A percentile compares a stretch with the other conserved stretches of the same genome.
These are phyloP conservation scores for Leucocoprinus birnbaumii DNA, from an alignment of 768 basidiomycete genomes.

Conservation along the genomic window DNA sequence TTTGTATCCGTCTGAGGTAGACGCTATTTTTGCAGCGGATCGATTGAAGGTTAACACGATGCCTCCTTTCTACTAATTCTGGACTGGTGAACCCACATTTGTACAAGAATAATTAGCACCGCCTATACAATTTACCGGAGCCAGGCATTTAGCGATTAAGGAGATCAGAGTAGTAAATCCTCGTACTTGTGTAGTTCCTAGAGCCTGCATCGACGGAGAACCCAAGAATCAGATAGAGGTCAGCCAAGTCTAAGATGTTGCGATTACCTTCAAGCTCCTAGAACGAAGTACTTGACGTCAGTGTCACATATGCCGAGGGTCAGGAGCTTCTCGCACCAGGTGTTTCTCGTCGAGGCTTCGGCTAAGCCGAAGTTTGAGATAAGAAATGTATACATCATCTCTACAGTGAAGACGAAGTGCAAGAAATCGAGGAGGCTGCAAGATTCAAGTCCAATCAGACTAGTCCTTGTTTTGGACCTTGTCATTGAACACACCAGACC, in stretches of 20 bases:
- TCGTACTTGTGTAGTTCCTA: conserved; percentile 6
- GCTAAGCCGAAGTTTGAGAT: conserved; percentile 4
- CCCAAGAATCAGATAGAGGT: not conserved
- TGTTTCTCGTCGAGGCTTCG: not conserved
- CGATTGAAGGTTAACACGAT: no score
- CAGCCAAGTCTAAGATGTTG: no score
- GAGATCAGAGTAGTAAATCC: not conserved
- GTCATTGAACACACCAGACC: not conserved
- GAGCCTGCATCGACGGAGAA: not conserved
- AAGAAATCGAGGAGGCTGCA: not conserved
- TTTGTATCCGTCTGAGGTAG: conserved; percentile 3
- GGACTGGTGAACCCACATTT: not conserved
- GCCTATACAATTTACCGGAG: not conserved
- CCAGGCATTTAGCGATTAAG: not conserved
- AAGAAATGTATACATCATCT: conserved; percentile 6
- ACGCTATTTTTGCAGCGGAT: not conserved
- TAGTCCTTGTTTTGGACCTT: not conserved
- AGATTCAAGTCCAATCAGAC: not conserved
- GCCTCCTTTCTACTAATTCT: no score
- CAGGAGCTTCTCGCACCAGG: not conserved
- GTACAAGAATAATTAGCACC: conserved; percentile 4
- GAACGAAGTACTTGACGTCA: not conserved
- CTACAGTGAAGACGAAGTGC: conserved; percentile 5
- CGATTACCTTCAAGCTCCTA: conserved; percentile 10
- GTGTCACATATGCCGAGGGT: not conserved